Conservation (phyloP, 1,284 basidiomycete species). For the Mycosarcoma mackinlayi region DNA sequence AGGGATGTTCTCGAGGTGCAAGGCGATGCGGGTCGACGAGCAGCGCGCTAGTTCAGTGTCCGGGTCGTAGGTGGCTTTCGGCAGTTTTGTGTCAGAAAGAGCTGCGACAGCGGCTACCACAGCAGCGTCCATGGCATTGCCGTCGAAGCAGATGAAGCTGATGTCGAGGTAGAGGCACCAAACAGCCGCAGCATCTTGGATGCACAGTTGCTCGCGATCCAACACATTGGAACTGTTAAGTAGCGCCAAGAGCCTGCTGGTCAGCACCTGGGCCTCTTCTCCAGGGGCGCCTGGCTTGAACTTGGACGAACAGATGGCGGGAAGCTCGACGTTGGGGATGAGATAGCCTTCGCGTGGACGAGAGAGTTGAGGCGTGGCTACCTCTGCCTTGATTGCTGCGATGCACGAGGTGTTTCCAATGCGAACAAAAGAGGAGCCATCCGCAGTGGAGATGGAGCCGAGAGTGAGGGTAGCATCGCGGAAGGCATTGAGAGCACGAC, state of each 20-base stretch:
- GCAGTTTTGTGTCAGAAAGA: conserved; percentile 77
- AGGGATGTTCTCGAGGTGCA: conserved; percentile 73
- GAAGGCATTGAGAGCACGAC: conserved; percentile 24
- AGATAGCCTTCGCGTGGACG: conserved; percentile 43
- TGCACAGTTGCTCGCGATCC: conserved; percentile 78
- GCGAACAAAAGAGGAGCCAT: conserved; percentile 48
- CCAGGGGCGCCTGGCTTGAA: conserved; percentile 92
- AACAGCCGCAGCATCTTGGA: conserved; percentile 80
- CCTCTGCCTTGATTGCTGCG: conserved; percentile 54
- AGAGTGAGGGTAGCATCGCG: conserved; percentile 41
- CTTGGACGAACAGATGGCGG: conserved; percentile 87
- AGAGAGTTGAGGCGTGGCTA: conserved; percentile 38
- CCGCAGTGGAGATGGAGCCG: conserved; percentile 49
- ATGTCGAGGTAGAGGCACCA: conserved; percentile 95
- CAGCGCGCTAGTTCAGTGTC: conserved; percentile 77
- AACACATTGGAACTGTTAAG: conserved; percentile 71
- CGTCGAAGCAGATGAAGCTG: conserved; percentile 95
- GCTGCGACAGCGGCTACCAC: conserved; percentile 88
- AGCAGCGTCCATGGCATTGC: conserved; percentile 90
- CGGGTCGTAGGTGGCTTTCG: conserved; percentile 78
- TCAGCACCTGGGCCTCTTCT: conserved; percentile 54
- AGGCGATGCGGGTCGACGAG: conserved; percentile 72
- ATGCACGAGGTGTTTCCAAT: conserved; percentile 50
- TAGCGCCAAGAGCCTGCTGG: conserved; percentile 73
- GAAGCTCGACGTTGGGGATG: conserved; percentile 84